Evolutionary conservation across 768 basidiomycete genomes (phyloP).

Genomic region (Suillus hirtellus): DNA sequence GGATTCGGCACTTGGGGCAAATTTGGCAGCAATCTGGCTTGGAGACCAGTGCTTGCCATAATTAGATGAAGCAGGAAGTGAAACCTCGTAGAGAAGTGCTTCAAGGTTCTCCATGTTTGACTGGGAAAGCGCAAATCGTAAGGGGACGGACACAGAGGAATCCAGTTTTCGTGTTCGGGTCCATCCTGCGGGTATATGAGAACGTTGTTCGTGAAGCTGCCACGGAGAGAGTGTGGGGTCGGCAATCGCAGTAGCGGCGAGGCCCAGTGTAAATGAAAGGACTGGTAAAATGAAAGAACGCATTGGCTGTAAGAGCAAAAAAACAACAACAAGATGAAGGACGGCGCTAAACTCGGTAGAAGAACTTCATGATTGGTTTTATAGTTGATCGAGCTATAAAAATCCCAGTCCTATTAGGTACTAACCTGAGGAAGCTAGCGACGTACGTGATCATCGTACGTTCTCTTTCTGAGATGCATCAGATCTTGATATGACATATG

Average conservation of each 20-base stretch:
- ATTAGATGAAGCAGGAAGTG: slow-evolving; percentile 43
- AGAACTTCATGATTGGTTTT: neutral
- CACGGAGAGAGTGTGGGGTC: slow-evolving; percentile 38
- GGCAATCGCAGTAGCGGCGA: slow-evolving; percentile 10
- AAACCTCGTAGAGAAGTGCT: slow-evolving; percentile 41
- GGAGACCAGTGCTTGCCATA: slow-evolving; percentile 51
- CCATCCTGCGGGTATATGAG: slow-evolving; percentile 42
- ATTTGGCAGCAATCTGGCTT: slow-evolving; percentile 38
- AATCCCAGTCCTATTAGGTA: neutral
- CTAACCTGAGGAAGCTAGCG: neutral
- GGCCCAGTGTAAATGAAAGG: slow-evolving; percentile 4
- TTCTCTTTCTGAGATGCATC: neutral
- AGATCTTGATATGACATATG: neutral
- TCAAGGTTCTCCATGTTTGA: slow-evolving; percentile 42
- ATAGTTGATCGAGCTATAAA: neutral
- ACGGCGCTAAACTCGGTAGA: slow-evolving; percentile 28
- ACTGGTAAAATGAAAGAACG: slow-evolving; percentile 15
- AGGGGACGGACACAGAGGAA: slow-evolving; percentile 36
- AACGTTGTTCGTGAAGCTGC: slow-evolving; percentile 42
- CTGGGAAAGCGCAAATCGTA: slow-evolving; percentile 48
- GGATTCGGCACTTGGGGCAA: slow-evolving; percentile 41
- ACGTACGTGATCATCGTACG: neutral
- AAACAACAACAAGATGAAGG: neutral
- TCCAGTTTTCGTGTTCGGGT: slow-evolving; percentile 29
- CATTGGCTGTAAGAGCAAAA: slow-evolving; percentile 15